Evolutionary conservation across 106 monocot genomes (phyloP).

Genomic region (Acanthochlamys bracteata): DNA sequence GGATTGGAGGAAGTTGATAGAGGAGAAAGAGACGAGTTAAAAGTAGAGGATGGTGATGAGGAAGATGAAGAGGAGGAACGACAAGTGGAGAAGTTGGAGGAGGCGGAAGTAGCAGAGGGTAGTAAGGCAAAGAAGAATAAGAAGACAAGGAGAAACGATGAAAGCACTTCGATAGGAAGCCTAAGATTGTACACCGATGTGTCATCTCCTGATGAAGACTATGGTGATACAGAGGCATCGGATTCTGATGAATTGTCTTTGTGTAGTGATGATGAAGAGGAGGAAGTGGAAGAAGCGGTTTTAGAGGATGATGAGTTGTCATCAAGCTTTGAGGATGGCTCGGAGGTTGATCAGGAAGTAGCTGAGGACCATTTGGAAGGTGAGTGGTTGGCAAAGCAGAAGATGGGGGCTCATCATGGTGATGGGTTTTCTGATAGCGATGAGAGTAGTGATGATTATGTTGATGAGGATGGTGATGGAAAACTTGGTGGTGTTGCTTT

Average conservation of each 20-base stretch:
- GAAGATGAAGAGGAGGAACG: constrained; percentile 4
- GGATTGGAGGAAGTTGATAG: constrained; percentile 6
- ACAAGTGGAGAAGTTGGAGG: constrained; percentile 7
- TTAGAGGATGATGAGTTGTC: constrained; percentile 15
- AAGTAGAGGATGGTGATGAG: neutral
- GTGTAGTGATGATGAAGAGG: constrained; percentile 15
- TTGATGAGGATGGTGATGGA: constrained; percentile 2
- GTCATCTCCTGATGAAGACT: constrained; percentile 59
- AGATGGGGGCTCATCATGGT: constrained; percentile 20
- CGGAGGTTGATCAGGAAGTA: constrained; percentile 68
- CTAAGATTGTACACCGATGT: constrained; percentile 68
- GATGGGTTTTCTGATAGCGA: constrained; percentile 18
- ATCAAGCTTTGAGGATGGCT: constrained; percentile 24
- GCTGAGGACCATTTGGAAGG: constrained; percentile 61
- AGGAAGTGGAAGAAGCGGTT: constrained; percentile 13
- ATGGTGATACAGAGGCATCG: constrained; percentile 9
- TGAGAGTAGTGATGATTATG: constrained; percentile 12
- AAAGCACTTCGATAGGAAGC: constrained; percentile 75
- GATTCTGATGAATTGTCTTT: constrained; percentile 7
- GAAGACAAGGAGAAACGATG: constrained; percentile 23
- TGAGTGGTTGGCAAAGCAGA: constrained; percentile 23
- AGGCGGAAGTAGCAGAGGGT: constrained; percentile 14
- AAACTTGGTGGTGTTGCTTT: constrained; percentile 41
- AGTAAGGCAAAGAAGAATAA: constrained; percentile 7
- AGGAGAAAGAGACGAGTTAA: constrained; percentile 14